A percentile compares a stretch with the other conserved stretches of the same genome.
Conservation (phyloP, 495 filamentous ascomycete genomes). For the Tetracladium marchalianum region DNA sequence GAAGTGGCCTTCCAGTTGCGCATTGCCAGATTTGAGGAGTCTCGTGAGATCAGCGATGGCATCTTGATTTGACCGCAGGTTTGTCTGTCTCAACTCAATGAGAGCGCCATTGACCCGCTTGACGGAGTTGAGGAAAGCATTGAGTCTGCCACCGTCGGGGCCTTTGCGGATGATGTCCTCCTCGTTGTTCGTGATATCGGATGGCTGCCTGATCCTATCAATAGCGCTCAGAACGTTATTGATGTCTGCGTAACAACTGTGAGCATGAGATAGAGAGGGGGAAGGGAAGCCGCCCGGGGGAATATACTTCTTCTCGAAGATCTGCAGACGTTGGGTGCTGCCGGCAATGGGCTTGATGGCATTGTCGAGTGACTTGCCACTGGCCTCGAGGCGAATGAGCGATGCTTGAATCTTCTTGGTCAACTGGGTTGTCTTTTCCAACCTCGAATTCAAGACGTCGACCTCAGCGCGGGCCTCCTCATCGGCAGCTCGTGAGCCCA, state of each 20-base stretch:
- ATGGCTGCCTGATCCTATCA: constrained; percentile 75
- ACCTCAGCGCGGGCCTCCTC: constrained; percentile 58
- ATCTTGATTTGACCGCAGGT: constrained; percentile 83
- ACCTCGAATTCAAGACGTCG: constrained; percentile 52
- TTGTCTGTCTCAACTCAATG: constrained; percentile 69
- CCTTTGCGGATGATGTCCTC: constrained; percentile 83
- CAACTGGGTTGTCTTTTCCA: constrained; percentile 57
- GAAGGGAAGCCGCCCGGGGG: constrained; percentile 18
- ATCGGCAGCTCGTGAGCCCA: constrained; percentile 38
- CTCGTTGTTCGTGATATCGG: constrained; percentile 79
- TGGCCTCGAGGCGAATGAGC: constrained; percentile 71
- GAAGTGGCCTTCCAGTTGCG: constrained; percentile 74
- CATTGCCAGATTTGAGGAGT: constrained; percentile 66
- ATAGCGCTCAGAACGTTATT: constrained; percentile 78
- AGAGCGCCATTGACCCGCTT: constrained; percentile 79
- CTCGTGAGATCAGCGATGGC: constrained; percentile 71
- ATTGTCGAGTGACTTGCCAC: constrained; percentile 80
- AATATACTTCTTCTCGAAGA: constrained; percentile 67
- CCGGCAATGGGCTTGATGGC: constrained; percentile 89
- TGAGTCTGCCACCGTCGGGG: constrained; percentile 67
- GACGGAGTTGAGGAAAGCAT: constrained; percentile 80
- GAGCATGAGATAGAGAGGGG: constrained; percentile 5
- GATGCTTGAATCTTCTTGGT: constrained; percentile 92
- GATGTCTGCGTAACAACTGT: constrained; percentile 47
- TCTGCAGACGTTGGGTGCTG: constrained; percentile 82